phyloP scores from a whole-genome alignment of 73 alveolate species.

The Stentor coeruleus region DNA sequence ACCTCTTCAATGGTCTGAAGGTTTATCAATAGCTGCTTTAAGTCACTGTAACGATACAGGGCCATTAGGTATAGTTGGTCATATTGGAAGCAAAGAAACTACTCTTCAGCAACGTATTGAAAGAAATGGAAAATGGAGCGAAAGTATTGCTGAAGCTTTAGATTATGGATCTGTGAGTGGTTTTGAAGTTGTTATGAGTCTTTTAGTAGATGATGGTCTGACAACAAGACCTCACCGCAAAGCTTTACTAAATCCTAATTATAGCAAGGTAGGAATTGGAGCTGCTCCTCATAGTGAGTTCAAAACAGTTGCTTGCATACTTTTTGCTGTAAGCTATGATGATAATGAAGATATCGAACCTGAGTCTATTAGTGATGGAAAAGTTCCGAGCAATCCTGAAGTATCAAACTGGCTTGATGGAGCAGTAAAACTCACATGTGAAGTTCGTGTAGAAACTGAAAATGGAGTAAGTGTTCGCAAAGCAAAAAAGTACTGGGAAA shows the following conservation, averaged over 20 bases:
- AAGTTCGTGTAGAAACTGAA: not conserved
- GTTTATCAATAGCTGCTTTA: conserved; percentile 58
- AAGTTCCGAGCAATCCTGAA: not conserved
- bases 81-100: conserved; percentile 69
- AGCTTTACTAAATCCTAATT: conserved; percentile 1
- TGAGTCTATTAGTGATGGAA: not conserved
- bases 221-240: conserved; percentile 7
- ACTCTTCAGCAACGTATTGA: conserved; percentile 74
- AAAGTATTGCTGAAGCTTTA: conserved; percentile 74
- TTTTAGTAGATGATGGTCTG: conserved; percentile 42
- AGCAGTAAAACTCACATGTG: conserved; percentile 19
- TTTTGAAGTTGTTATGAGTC: conserved; percentile 71
- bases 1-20: conserved; percentile 47
- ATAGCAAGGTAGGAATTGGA: conserved; percentile 17
- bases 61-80: conserved; percentile 75
- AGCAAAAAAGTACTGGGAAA: conserved; percentile 39
- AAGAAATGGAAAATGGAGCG: conserved; percentile 86
- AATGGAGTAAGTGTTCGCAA: not conserved
- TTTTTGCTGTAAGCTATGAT: not conserved
- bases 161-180: conserved; percentile 55
- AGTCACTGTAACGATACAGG: conserved; percentile 85
- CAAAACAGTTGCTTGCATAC: not conserved
- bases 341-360: not conserved
- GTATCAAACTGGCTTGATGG: conserved; percentile 4
- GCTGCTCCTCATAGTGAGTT: not conserved